phyloP scores from a whole-genome alignment of 1,284 basidiomycete species.

The Phenoliferia sp. region DNA sequence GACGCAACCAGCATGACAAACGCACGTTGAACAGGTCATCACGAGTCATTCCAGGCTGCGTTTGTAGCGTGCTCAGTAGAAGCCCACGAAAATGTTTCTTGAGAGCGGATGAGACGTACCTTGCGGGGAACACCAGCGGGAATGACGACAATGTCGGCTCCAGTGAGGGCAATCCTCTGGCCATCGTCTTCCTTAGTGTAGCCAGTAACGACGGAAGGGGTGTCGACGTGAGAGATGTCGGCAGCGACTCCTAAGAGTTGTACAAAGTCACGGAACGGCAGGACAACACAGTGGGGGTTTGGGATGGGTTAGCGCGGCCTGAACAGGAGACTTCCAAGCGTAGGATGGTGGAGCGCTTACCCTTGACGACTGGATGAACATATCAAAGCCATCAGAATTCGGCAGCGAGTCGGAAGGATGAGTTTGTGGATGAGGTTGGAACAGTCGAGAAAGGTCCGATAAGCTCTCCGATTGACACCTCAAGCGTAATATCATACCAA shows the following conservation, averaged over 20 bases:
- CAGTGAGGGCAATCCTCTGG: constrained; percentile 73
- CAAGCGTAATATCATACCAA: too few relatives aligned
- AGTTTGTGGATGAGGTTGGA: background rate
- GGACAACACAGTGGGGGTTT: background rate
- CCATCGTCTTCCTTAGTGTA: constrained; percentile 58
- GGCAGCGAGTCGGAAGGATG: too few relatives aligned
- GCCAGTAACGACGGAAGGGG: constrained; percentile 42
- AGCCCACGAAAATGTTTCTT: background rate
- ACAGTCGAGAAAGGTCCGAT: constrained; percentile 66
- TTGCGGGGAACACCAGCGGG: constrained; percentile 97
- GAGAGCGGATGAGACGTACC: constrained; percentile 32
- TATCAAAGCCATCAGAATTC: too few relatives aligned
- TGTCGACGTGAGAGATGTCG: constrained; percentile 58
- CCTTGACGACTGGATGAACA: constrained; percentile 68
- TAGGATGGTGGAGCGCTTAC: constrained; percentile 45
- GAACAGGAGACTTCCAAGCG: too few relatives aligned
- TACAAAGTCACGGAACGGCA: background rate
- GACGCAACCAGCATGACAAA: background rate
- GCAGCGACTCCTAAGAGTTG: constrained; percentile 34
- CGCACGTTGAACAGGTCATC: constrained; percentile 83
- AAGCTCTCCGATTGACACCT: too few relatives aligned
- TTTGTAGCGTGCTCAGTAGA: background rate
- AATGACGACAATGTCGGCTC: constrained; percentile 87
- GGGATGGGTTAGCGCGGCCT: background rate
- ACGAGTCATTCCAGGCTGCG: constrained; percentile 54